Evolutionary conservation across 148 eudicot genomes (phyloP).

Genomic region (Fallopia convolvulus): DNA sequence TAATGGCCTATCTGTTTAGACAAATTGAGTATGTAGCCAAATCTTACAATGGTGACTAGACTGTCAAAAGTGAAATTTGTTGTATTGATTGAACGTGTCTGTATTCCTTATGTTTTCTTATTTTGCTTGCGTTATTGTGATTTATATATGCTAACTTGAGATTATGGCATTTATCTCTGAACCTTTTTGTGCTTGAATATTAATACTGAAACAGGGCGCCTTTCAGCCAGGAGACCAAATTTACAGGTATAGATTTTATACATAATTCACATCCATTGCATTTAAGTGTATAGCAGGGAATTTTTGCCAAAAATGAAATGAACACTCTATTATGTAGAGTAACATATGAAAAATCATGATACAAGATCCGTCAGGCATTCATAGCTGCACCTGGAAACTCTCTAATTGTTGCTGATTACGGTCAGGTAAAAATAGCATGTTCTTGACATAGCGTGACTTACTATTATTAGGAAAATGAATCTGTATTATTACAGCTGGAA

Average conservation of each 20-base stretch:
- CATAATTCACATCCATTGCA: background rate
- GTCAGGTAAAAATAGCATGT: constrained; percentile 41
- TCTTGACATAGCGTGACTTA: background rate
- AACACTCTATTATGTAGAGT: background rate
- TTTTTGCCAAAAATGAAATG: background rate
- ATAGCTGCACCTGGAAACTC: constrained; percentile 90
- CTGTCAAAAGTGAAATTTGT: background rate
- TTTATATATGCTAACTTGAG: background rate
- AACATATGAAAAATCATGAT: constrained; percentile 21
- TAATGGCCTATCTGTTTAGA: background rate
- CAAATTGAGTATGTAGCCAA: background rate
- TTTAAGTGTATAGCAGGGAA: background rate
- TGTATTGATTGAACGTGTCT: background rate
- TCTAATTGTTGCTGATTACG: constrained; percentile 96
- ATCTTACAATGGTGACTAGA: background rate
- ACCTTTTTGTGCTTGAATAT: constrained; percentile 40
- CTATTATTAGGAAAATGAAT: background rate
- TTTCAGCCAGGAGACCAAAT: constrained; percentile 98
- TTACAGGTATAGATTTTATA: constrained; percentile 52
- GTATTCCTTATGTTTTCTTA: background rate
- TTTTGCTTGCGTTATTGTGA: background rate
- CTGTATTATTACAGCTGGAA: constrained; percentile 47
- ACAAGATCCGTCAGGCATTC: constrained; percentile 96
- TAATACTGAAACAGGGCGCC: constrained; percentile 94
- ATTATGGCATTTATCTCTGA: background rate